Percentiles rank a stretch among this genome's conserved stretches.
phyloP scores from a whole-genome alignment of 2,329 filamentous ascomycete genomes.

The Basipetospora chlamydospora region DNA sequence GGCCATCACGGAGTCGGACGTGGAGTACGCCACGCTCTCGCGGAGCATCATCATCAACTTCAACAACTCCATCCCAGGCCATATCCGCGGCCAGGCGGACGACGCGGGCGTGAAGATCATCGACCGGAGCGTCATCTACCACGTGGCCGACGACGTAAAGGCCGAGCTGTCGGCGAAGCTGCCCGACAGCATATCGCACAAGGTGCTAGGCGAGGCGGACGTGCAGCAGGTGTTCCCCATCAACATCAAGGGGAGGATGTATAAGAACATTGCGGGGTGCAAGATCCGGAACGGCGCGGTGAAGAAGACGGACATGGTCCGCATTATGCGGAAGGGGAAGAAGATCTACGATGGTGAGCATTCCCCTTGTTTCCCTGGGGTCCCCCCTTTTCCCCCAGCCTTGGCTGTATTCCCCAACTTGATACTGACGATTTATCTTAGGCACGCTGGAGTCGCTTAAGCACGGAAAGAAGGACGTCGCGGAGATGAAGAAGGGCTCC shows the following conservation, averaged over 20 bases:
- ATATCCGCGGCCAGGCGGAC: slow-evolving; percentile 57
- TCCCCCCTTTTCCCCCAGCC: neutral
- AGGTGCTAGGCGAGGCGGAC: slow-evolving; percentile 78
- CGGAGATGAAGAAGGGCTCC: slow-evolving; percentile 78
- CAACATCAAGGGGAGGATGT: slow-evolving; percentile 56
- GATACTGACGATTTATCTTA: slow-evolving; percentile 23
- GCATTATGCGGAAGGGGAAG: slow-evolving; percentile 56
- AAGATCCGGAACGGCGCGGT: slow-evolving; percentile 73
- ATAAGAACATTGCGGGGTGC: slow-evolving; percentile 70
- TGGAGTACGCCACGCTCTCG: slow-evolving; percentile 72
- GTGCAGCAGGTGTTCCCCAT: slow-evolving; percentile 74
- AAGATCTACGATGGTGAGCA: slow-evolving; percentile 69
- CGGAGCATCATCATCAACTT: slow-evolving; percentile 72
- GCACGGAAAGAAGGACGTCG: slow-evolving; percentile 82
- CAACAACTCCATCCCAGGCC: slow-evolving; percentile 55
- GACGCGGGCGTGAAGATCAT: slow-evolving; percentile 60
- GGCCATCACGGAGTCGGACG: slow-evolving; percentile 67
- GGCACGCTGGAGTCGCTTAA: slow-evolving; percentile 71
- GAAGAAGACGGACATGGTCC: slow-evolving; percentile 46
- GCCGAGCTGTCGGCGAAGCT: slow-evolving; percentile 55
- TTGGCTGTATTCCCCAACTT: slow-evolving; percentile 2
- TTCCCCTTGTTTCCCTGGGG: slow-evolving; percentile 1
- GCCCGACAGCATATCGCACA: slow-evolving; percentile 47
- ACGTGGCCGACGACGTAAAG: slow-evolving; percentile 59
- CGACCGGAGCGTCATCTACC: slow-evolving; percentile 78